Conservation (phyloP, 208 protist genomes). For the Trypanosoma grayi region DNA sequence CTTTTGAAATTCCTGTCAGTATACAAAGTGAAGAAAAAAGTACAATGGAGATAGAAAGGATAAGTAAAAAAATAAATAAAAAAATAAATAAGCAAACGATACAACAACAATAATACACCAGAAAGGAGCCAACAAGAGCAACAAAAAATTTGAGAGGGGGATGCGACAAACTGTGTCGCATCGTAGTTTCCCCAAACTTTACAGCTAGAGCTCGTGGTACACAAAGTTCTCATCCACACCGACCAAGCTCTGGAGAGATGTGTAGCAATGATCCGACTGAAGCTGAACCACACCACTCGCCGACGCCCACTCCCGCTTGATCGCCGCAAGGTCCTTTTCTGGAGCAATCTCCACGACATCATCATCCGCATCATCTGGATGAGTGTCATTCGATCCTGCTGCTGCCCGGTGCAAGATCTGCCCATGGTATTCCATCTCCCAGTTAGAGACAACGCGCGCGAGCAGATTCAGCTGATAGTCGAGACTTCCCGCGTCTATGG, state of each 20-base stretch:
- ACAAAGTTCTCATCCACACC: slow-evolving; percentile 76
- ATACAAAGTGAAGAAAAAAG: no score
- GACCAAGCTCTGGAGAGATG: slow-evolving; percentile 49
- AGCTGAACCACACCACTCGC: neutral
- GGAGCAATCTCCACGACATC: slow-evolving; percentile 36
- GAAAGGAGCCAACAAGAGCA: neutral
- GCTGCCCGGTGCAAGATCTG: slow-evolving; percentile 29
- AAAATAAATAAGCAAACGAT: neutral
- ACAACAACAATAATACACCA: neutral
- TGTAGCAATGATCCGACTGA: slow-evolving; percentile 3
- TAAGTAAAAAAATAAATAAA: neutral
- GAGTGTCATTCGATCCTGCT: slow-evolving; percentile 15
- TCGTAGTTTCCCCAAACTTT: neutral
- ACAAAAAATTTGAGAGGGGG: neutral
- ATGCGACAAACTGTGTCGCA: neutral
- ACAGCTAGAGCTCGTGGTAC: slow-evolving; percentile 74
- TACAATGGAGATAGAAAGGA: no score
- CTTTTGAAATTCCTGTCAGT: neutral
- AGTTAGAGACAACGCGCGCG: slow-evolving; percentile 75
- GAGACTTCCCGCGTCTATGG: slow-evolving; percentile 21
- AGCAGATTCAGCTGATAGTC: slow-evolving; percentile 75
- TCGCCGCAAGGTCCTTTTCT: slow-evolving; percentile 28
- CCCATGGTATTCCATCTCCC: slow-evolving; percentile 67
- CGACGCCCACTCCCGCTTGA: slow-evolving; percentile 66
- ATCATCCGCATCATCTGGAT: slow-evolving; percentile 19